Evolutionary conservation across 1,284 basidiomycete genomes (phyloP), one percentile per base, ranked within the genome.

Genomic region (Erythrobasidium hasegawianum): DNA sequence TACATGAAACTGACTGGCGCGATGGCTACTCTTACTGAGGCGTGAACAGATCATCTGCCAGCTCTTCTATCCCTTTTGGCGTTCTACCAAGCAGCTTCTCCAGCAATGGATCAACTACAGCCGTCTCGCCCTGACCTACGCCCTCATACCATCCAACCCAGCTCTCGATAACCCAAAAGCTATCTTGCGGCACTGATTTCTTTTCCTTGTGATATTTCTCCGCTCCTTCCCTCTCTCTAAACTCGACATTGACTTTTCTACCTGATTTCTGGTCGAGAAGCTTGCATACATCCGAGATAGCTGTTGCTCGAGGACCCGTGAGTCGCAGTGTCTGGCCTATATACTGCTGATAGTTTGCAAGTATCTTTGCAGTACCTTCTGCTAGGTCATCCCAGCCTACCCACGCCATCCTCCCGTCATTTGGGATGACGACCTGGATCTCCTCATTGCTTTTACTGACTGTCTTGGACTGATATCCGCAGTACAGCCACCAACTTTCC

Each of bases 401-500:
- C 59, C 59, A 60, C 9, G 59, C 50, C 26, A 60, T 60, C 10
- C 33, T 27, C 52, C 59, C 59, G 41, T 60, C 49, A 5, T 50
- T 50, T 33, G 33, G 33, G 33, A 33, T 33, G 11, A 38, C 45
- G 22, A 60, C 27, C 8, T 47, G 45, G 29, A 60, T 60, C 20
- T 60, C 45, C 5, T 26, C 40, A 5, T 50, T 26, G 47, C 53
- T 50, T 7, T 52, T 1, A 14, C 33, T 52, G 26, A 47, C 59
- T 40, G 50, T 38, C 27, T 52, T 60, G 2, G 43, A 50, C n/a
- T 27, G 40, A 18, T 60, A 50, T 9, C 59, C 59, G 10, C 50
- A 39, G 40, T 60, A 60, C 27, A 60, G 49, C 22, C 47, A 50
- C 59, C 59, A 60, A 29, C 59, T 60, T 41, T 60, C 59, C 14